Evolutionary conservation across 768 basidiomycete species (phyloP).

Genomic region (Leccinum olivaceopallidum): DNA sequence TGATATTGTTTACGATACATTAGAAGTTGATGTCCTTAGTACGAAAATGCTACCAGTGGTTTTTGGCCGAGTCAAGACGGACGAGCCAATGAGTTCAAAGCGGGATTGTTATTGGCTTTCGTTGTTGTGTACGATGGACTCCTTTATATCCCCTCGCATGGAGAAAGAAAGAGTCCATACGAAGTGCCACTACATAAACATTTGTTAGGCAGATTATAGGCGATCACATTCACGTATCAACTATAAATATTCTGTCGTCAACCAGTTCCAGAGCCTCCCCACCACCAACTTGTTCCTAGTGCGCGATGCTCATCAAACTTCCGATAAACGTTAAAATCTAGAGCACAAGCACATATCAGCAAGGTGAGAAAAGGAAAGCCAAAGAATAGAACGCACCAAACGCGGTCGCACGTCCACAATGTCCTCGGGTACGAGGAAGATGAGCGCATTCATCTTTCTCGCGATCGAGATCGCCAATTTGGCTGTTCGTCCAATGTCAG

Average conservation of each 20-base stretch:
- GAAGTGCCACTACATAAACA: not conserved
- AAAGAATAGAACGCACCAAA: conserved; percentile 54
- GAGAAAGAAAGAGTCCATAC: not conserved
- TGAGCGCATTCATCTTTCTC: conserved; percentile 95
- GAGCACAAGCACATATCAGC: not conserved
- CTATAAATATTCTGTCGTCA: not conserved
- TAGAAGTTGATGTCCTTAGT: no score
- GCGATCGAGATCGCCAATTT: conserved; percentile 98
- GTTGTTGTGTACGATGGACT: no score
- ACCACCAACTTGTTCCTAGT: conserved; percentile 4
- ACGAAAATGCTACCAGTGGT: no score
- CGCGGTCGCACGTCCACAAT: conserved; percentile 93
- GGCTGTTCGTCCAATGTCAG: conserved; percentile 45
- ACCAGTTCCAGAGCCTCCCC: not conserved
- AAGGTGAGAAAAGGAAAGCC: not conserved
- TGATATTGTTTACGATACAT: no score
- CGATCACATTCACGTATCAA: not conserved
- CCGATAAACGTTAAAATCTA: conserved; percentile 96
- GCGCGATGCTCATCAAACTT: conserved; percentile 79
- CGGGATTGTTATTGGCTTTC: no score
- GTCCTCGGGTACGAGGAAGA: conserved; percentile 96
- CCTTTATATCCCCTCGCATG: no score
- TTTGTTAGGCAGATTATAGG: not conserved
- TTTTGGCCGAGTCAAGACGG: no score
- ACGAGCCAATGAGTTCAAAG: no score